Percentiles rank a stretch among this genome's conserved stretches.
Evolutionary conservation across 2,329 filamentous ascomycete species (phyloP).

Genomic region (Lachnellula cervina): DNA sequence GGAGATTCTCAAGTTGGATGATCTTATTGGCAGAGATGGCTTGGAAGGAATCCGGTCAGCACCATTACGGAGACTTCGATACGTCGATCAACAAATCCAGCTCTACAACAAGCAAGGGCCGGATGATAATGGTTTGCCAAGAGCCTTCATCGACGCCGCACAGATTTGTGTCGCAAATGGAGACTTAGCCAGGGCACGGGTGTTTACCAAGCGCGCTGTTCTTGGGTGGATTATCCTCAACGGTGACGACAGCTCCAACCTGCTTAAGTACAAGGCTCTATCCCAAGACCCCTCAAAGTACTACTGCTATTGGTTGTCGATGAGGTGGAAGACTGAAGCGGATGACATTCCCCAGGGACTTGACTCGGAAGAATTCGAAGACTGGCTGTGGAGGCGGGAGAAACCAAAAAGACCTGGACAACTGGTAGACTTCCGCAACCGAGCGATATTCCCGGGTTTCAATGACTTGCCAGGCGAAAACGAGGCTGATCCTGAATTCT

Average conservation of each 20-base stretch:
- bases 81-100: slow-evolving; percentile 25
- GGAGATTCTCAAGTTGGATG: slow-evolving; percentile 24
- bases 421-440: slow-evolving; percentile 11
- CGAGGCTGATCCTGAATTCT: slow-evolving; percentile 12
- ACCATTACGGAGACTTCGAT: slow-evolving; percentile 13
- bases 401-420: slow-evolving; percentile 9
- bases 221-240: slow-evolving; percentile 8
- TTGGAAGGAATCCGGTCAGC: slow-evolving; percentile 4
- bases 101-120: slow-evolving; percentile 27
- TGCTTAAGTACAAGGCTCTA: slow-evolving; percentile 9
- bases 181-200: slow-evolving; percentile 30
- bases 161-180: slow-evolving; percentile 29
- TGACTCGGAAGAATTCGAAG: slow-evolving; percentile 13
- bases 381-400: slow-evolving; percentile 23
- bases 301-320: slow-evolving; percentile 9
- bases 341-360: slow-evolving; percentile 14
- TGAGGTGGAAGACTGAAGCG: slow-evolving; percentile 15
- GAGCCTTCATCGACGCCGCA: slow-evolving; percentile 27
- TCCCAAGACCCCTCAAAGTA: slow-evolving; percentile 17
- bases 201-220: slow-evolving; percentile 26
- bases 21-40: slow-evolving; percentile 20
- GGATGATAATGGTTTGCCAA: slow-evolving; percentile 19
- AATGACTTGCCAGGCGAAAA: slow-evolving; percentile 13
- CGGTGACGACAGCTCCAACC: slow-evolving; percentile 13
- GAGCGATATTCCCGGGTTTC: slow-evolving; percentile 23